Base-by-base conservation (phyloP, 495 filamentous ascomycete genomes). In the Talaromyces proteolyticus region DNA sequence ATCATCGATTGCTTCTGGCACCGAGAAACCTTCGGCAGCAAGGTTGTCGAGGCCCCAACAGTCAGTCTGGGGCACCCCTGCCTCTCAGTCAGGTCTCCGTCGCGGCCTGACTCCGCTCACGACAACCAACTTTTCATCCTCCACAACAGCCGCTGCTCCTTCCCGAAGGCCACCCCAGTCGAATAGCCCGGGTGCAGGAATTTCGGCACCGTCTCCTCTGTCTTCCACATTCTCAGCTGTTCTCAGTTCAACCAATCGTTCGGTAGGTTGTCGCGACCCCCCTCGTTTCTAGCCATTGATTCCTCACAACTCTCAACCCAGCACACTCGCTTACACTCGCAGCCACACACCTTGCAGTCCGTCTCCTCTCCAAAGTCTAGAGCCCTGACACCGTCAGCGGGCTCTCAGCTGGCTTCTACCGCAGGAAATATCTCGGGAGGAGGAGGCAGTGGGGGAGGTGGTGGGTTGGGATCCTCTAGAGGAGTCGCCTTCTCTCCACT, bases 81-180 rank as follows among this genome's bases (percentile, higher is more conserved):
- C 66, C 66, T 72, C 78, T 60, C 78, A 80, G 66, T 74, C 78
- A 56, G 67, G 64, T 61, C 70, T 73, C 65, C 78, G 79, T 60
- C 76, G 79, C 67, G 78, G 76, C 59, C 73, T 85, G 60, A 76
- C 82, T 57, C 80, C 82, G 57, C 74, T 85, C 59, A 75, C 78
- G 56, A 83, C 81, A 53, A 79, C 67, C 44, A 65, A 76, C 54
- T 62, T 77, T 51, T 66, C 68, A 43, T 73, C 74, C n/a, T n/a
- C 63, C 49, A 62, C 61, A 23, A 53, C 65, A 54, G 63, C 75
- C 60, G 66, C 74, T 55, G 63, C 67, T 60, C 59, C 57, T 63
- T 66, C 66, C 64, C 78, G 69, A 61, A 69, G 66, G 52, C 56
- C 44, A 53, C 58, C 54, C 41, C 56, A 59, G 45, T 63, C 61